Conservation (phyloP, 192 early-diverging fungal genomes). For the Dissophora ornata region DNA sequence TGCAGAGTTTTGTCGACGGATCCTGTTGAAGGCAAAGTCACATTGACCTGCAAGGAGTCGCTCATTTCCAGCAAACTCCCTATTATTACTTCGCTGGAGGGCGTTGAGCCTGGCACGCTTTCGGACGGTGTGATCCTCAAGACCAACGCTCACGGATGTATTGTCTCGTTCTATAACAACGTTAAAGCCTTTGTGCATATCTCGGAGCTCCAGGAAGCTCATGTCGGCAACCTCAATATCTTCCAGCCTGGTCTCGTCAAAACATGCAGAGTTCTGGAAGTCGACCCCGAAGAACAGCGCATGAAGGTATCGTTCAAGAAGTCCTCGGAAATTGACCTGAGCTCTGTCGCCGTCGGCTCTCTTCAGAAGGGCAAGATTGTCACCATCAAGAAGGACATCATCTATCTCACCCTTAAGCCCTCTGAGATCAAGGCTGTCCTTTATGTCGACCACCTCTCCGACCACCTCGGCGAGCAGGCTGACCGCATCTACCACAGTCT, state of each 20-base stretch:
- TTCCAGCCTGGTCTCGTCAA: slow-evolving; percentile 77
- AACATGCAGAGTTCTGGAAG: slow-evolving; percentile 78
- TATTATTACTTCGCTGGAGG: slow-evolving; percentile 68
- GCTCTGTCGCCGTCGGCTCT: slow-evolving; percentile 52
- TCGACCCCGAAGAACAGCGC: slow-evolving; percentile 68
- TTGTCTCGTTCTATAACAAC: slow-evolving; percentile 85
- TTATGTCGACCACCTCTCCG: slow-evolving; percentile 70
- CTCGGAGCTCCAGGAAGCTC: slow-evolving; percentile 64
- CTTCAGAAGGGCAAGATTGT: slow-evolving; percentile 65
- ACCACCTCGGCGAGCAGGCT: slow-evolving; percentile 66
- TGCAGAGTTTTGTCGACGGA: slow-evolving; percentile 77
- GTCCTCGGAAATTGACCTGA: slow-evolving; percentile 56
- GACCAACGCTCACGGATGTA: slow-evolving; percentile 71
- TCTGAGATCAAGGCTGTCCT: slow-evolving; percentile 68
- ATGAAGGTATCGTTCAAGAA: slow-evolving; percentile 61
- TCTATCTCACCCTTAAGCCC: slow-evolving; percentile 69
- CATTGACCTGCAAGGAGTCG: slow-evolving; percentile 78
- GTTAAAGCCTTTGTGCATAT: slow-evolving; percentile 77
- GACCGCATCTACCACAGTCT: slow-evolving; percentile 55
- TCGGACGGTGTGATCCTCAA: slow-evolving; percentile 73
- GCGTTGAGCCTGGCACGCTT: slow-evolving; percentile 68
- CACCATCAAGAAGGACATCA: slow-evolving; percentile 57
- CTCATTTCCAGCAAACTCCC: slow-evolving; percentile 80
- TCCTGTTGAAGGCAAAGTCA: slow-evolving; percentile 65
- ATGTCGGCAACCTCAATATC: slow-evolving; percentile 59